Evolutionary conservation across 257 asterid species (phyloP).

Genomic region (Nicotiana benthamiana): DNA sequence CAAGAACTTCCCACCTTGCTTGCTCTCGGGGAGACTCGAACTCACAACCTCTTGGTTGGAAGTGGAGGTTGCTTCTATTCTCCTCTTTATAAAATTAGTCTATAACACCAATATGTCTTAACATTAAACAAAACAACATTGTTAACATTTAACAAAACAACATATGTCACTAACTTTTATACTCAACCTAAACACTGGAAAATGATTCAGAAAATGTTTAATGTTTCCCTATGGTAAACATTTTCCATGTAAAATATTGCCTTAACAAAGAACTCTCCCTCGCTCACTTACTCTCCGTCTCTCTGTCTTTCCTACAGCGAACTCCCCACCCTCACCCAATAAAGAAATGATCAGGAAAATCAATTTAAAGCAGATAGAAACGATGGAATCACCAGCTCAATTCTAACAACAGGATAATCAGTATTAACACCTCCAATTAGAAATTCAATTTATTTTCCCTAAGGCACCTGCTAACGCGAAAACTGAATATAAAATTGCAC

Average conservation of each 20-base stretch:
- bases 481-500: neutral
- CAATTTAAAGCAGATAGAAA: neutral
- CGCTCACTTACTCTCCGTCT: too few species aligned
- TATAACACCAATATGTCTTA: neutral
- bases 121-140: neutral
- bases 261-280: too few species aligned
- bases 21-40: too few species aligned
- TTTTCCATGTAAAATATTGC: too few species aligned
- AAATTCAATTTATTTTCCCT: neutral
- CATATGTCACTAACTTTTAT: neutral
- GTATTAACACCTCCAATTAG: neutral
- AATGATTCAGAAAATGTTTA: neutral
- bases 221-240: neutral
- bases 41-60: too few species aligned
- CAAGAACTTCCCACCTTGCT: too few species aligned
- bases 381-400: neutral
- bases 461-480: neutral
- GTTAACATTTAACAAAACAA: too few species aligned
- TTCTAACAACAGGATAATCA: neutral
- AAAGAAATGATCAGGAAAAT: neutral
- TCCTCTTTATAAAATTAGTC: neutral
- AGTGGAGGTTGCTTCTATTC: too few species aligned
- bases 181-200: neutral
- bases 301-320: too few species aligned
- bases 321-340: neutral